Conservation (phyloP, 768 basidiomycete species). For the Leccinum subgranulosum region DNA sequence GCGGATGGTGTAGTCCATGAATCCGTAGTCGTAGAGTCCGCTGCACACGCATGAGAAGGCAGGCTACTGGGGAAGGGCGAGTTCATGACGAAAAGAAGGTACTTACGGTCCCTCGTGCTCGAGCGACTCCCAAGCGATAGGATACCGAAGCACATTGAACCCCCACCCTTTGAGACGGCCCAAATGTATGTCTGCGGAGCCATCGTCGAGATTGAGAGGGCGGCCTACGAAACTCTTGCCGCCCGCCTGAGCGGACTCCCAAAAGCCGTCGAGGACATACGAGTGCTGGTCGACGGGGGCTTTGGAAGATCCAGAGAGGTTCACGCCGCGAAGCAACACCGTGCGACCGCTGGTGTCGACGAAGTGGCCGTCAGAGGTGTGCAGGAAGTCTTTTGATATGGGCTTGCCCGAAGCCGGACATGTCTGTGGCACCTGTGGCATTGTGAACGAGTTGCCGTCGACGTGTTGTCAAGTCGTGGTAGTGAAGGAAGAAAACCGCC, state of each 20-base stretch:
- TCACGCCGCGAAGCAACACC: conserved; percentile 88
- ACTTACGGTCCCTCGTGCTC: conserved; percentile 96
- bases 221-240: conserved; percentile 69
- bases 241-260: conserved; percentile 72
- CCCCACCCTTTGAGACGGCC: conserved; percentile 89
- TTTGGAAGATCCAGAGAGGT: conserved; percentile 88
- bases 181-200: conserved; percentile 82
- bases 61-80: background rate
- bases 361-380: conserved; percentile 66
- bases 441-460: conserved; percentile 4
- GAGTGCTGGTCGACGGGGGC: conserved; percentile 72
- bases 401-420: conserved; percentile 20
- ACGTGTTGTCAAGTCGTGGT: background rate
- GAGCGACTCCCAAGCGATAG: conserved; percentile 92
- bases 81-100: background rate
- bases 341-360: conserved; percentile 74
- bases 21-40: conserved; percentile 85
- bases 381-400: conserved; percentile 41
- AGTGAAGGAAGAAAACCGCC: background rate
- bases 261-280: conserved; percentile 69
- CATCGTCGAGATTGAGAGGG: conserved; percentile 83
- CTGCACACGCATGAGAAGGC: conserved; percentile 36
- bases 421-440: conserved; percentile 20
- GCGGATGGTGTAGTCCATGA: conserved; percentile 86
- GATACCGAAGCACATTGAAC: conserved; percentile 78